These are phyloP conservation scores for Xylaria castorea DNA, from an alignment of 495 filamentous ascomycete species.

Conservation along the genomic window DNA sequence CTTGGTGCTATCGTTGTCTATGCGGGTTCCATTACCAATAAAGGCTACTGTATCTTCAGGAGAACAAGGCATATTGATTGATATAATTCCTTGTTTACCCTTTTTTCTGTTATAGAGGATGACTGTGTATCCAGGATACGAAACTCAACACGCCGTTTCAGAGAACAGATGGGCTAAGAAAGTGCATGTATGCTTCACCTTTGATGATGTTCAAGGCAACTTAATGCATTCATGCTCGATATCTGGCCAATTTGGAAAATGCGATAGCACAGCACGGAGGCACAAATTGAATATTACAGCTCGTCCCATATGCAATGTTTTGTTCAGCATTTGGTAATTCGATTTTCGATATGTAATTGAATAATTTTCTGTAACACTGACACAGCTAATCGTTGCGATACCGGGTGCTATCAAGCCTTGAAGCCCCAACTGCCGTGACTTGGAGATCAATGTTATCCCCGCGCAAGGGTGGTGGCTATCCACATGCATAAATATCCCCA, in stretches of 20 bases:
- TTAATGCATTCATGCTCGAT: neutral
- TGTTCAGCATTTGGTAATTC: neutral
- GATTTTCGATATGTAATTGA: neutral
- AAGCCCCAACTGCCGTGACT: constrained; percentile 21
- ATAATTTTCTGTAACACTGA: too few species aligned
- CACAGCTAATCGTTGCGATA: neutral
- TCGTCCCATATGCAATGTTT: neutral
- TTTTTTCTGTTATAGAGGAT: neutral
- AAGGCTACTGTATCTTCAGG: constrained; percentile 37
- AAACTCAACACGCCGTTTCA: neutral
- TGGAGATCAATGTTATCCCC: constrained; percentile 16
- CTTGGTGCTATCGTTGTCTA: neutral
- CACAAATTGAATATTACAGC: neutral
- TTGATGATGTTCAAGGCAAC: neutral
- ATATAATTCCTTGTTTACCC: neutral
- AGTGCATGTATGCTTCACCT: neutral
- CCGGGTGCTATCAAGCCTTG: neutral
- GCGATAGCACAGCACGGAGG: neutral
- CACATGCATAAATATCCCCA: neutral
- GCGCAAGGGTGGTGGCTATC: neutral
- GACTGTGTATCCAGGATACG: neutral
- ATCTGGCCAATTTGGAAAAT: neutral
- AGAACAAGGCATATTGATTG: constrained; percentile 14
- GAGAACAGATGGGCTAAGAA: neutral
- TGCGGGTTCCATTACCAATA: constrained; percentile 29